These are phyloP conservation scores for Hibiscus mutabilis DNA, from an alignment of 345 rosid species.

Conservation along the genomic window DNA sequence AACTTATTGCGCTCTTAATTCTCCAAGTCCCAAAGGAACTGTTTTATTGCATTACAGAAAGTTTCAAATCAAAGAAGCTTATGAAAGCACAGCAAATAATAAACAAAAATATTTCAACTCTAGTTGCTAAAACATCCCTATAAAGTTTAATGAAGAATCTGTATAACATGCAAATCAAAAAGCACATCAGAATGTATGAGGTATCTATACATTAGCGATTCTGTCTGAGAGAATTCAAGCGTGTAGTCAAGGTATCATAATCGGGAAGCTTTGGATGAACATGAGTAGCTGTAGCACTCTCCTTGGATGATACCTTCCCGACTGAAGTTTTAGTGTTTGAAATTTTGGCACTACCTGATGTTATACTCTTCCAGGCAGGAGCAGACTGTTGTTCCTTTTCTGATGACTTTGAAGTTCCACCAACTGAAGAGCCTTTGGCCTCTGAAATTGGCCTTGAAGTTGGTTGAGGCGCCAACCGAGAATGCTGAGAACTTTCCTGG, in stretches of 20 bases:
- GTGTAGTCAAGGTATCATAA: conserved; percentile 52
- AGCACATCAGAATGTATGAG: background rate
- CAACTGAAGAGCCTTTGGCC: conserved; percentile 17
- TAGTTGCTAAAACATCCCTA: background rate
- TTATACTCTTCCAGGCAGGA: conserved; percentile 21
- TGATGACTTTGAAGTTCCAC: conserved; percentile 19
- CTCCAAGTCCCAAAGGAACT: background rate
- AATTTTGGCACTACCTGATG: conserved; percentile 25
- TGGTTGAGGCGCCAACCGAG: conserved; percentile 16
- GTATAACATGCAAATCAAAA: background rate
- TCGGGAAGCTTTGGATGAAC: conserved; percentile 97
- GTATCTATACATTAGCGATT: conserved; percentile 22
- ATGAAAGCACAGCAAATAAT: no score
- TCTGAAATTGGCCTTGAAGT: conserved; percentile 17
- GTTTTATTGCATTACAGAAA: background rate
- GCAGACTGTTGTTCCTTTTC: conserved; percentile 25
- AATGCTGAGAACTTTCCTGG: background rate
- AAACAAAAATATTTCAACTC: background rate
- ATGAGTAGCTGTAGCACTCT: conserved; percentile 49
- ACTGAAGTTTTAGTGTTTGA: conserved; percentile 15
- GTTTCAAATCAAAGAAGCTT: conserved; percentile 1
- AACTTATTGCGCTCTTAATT: background rate
- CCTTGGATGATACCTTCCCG: conserved; percentile 21
- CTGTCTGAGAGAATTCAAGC: conserved; percentile 43
- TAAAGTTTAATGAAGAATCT: background rate